Evolutionary conservation across 2,329 filamentous ascomycete genomes (phyloP), one percentile per base, ranked within the genome.

Genomic region (Domatiomyces catenatus): DNA sequence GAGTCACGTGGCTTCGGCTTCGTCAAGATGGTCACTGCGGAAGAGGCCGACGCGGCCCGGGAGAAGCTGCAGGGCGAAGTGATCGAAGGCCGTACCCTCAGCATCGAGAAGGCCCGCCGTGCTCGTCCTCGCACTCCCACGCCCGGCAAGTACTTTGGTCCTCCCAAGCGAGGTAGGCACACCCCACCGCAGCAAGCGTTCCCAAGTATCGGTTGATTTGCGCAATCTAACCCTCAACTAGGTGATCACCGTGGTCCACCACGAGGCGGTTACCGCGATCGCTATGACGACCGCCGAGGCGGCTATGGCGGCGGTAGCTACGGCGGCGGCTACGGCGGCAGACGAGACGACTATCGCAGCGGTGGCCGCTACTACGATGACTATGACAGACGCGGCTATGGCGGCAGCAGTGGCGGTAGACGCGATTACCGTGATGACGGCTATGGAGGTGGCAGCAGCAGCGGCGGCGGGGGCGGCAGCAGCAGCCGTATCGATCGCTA

Each of bases 1-100:
- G 92, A 98, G 71, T 96, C 90, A 61, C 92, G 92, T 69, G 92
- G 92, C 59, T 98, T 98, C 60, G 92, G 92, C 51, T 98, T 98
- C 73, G 92, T 98, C 67, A 96, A 98, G 75, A 96, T 98, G 90
- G 81, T 88, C 54, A 93, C 87, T 52, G 80, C 86, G 47, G 90
- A 96, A 50, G 86, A 94, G 70, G 92, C 92, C 57, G 92, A 98
- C 69, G 89, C 92, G 60, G 92, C 92, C 60, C 94, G 92, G 74
- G 92, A 96, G 64, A 90, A 86, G 49, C 77, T 98, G 28, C 90
- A 96, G 69, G 90, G 90, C 64, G 90, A 96, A 69, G 80, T 87
- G 60, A 88, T 95, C 58, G 90, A 98, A 65, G 92, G 92, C 54
- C 85, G 92, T 61, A 95, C 89, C 55, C 73, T 98, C 63, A 95